These are phyloP conservation scores for Canavalia ensiformis DNA, from an alignment of 306 rosid genomes.

Conservation along the genomic window DNA sequence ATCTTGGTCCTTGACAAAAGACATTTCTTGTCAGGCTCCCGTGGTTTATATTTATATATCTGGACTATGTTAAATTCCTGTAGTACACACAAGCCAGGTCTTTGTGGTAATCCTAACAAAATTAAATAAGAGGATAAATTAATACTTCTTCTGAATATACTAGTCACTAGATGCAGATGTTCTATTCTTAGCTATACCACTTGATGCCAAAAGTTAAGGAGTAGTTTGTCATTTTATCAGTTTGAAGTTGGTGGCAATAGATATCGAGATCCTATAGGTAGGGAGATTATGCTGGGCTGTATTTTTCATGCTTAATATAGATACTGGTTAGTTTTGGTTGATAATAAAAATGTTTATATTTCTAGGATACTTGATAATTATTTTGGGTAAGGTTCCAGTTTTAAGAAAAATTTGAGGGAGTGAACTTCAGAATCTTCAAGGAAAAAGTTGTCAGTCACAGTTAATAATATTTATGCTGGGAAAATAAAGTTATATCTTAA, in stretches of 20 bases:
- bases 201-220: not conserved
- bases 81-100: too few relatives aligned
- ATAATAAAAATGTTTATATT: not conserved
- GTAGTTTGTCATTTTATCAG: not conserved
- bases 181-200: not conserved
- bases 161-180: not conserved
- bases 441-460: not conserved
- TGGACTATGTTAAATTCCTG: too few relatives aligned
- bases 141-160: too few relatives aligned
- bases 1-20: too few relatives aligned
- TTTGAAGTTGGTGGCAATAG: too few relatives aligned
- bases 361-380: not conserved
- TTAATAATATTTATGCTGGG: not conserved
- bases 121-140: too few relatives aligned
- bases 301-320: not conserved
- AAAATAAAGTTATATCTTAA: not conserved
- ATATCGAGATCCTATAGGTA: not conserved
- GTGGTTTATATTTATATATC: too few relatives aligned
- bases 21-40: too few relatives aligned
- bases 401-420: not conserved
- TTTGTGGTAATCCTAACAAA: too few relatives aligned
- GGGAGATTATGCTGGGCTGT: slow-evolving; percentile 2
- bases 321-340: slow-evolving; percentile 1
- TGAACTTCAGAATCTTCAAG: not conserved
- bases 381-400: not conserved